Evolutionary conservation across 441 rosid genomes (phyloP).

Genomic region (Dalechampia spathulata): DNA sequence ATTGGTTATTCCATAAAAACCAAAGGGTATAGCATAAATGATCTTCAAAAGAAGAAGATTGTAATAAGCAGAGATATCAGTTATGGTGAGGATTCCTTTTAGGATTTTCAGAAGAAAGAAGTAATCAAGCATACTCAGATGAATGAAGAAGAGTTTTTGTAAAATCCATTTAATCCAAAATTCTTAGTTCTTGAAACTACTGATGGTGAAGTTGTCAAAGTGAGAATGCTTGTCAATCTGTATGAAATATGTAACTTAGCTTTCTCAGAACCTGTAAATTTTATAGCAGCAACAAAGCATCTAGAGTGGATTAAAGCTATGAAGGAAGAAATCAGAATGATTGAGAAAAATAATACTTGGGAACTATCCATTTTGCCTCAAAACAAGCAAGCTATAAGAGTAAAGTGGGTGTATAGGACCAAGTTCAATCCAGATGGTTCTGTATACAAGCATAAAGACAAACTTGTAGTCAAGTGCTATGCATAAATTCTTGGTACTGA

Average conservation of each 20-base stretch:
- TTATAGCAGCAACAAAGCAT: no score
- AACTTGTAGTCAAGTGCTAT: not conserved
- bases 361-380: not conserved
- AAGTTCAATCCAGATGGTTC: not conserved
- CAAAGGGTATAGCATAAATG: not conserved
- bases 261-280: no score
- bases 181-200: no score
- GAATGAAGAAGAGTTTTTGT: no score
- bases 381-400: not conserved
- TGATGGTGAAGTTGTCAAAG: no score
- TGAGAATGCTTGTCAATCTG: no score
- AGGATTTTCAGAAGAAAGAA: not conserved
- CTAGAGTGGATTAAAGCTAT: not conserved
- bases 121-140: no score
- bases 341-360: not conserved
- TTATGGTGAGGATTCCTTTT: not conserved
- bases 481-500: not conserved
- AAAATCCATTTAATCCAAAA: no score
- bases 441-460: not conserved
- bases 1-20: not conserved
- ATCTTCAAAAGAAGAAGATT: not conserved
- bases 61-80: not conserved
- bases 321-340: not conserved
- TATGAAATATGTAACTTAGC: no score
- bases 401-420: not conserved